Evolutionary conservation across 1,284 basidiomycete species (phyloP).

Genomic region (Fomitopsis palustris): DNA sequence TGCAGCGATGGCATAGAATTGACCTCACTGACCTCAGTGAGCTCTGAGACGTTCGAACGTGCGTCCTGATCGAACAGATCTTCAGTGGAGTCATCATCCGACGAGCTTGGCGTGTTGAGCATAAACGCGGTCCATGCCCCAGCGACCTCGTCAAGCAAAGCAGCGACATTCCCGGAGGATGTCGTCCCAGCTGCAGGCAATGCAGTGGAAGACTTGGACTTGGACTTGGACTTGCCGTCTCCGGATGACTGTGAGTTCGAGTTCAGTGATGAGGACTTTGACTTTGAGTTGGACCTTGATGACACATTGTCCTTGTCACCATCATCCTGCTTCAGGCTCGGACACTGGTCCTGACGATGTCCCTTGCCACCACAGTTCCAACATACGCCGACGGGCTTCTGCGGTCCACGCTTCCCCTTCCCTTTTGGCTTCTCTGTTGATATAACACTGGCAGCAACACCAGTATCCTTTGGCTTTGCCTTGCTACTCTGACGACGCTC

Average conservation of each 20-base stretch:
- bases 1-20: background rate
- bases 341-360: constrained; percentile 6
- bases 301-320: background rate
- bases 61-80: background rate
- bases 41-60: background rate
- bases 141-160: background rate
- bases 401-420: background rate
- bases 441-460: constrained; percentile 4
- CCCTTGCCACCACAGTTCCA: constrained; percentile 10
- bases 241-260: no score
- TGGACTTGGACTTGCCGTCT: no score
- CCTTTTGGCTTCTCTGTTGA: constrained; percentile 7
- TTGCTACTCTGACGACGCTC: background rate
- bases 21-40: background rate
- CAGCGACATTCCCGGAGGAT: no score
- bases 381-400: constrained; percentile 6
- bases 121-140: background rate
- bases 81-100: background rate
- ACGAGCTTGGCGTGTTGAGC: background rate
- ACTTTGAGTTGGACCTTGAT: background rate
- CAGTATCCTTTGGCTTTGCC: constrained; percentile 2
- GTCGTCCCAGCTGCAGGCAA: no score
- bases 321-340: constrained; percentile 2
- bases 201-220: no score
- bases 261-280: background rate